Base-by-base conservation (phyloP, 768 basidiomycete genomes). In the Mycena epipterygia region DNA sequence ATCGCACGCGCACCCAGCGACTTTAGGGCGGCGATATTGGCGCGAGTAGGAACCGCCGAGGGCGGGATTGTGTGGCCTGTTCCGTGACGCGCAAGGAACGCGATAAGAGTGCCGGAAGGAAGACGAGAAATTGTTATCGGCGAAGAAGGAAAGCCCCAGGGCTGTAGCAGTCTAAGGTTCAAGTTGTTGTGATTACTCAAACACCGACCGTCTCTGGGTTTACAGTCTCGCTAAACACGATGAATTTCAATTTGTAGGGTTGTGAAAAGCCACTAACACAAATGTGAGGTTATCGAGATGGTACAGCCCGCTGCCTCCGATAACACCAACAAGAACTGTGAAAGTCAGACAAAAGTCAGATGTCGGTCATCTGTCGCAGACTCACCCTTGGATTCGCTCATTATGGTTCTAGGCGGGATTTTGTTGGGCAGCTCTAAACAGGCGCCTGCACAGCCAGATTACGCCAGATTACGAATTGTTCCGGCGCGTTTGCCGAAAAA, bases 11-110 rank as follows among this genome's bases (percentile, higher is more conserved):
- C 93, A 48, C 97, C 97, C 71, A 99, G 87, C 44, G 90, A 92
- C 82, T 98, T 98, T 77, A 98, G 88, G 0, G 97, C 97, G 27
- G 97, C 93, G 77, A 98, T 96, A 86, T 98, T 99, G 72, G 97
- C 97, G 59, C 94, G 90, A 0, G 86, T 81, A 46, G 96, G 96
- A 5, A 99, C 93, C 44, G 87, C 79, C 9, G 95, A 93, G 2
- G 97, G 97, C 23, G 87, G 77, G 80, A 96, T 89, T 70, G 83
- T 87, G 83, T 99, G 97, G 8, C 89, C 88, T 23, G 80, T 77
- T 19, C 97, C 97, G 78, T 99, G 97, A 16, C 97, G 91, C 0
- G 97, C 92, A 52, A 98, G 83, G 85, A 99, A 99, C 53, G 97
- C 97, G 75, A 98, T 82, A 51, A 86, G 87, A 0, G 88, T 84